Base-by-base conservation (phyloP, 768 basidiomycete genomes). In the Lactarius deliciosus region DNA sequence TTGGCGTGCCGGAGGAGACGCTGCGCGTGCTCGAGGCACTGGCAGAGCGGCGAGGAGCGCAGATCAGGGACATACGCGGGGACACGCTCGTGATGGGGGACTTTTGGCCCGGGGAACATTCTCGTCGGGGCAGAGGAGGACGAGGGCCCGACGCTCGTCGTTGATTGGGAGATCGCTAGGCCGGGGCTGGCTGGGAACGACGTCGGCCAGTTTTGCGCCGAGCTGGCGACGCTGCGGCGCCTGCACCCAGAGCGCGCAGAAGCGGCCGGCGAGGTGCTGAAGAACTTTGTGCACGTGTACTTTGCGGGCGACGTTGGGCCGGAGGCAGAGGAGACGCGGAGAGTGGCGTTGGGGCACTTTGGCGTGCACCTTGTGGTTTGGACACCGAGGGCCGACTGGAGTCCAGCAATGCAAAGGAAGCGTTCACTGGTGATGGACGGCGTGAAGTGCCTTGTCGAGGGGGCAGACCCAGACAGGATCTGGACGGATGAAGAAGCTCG, bases 101-200 rank as follows among this genome's bases (percentile, higher is more conserved):
- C 73, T 86, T 90, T 70, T 90, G 89, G 88, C 83, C 83, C 89
- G 1, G 89, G 88, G 0, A 90, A 90, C 71, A 68, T 90, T 56
- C 77, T 88, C 66, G 70, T 88, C n/a, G 73, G 70, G 13, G 72
- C 80, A 30, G 30, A 30, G 57, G 72, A 71, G 7, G 72, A 75
- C 0, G n/a, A 50, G 15, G 73, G 73, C 8, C 77, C 77, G 16
- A 38, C 38, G 15, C 80, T 77, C 50, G 77, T 89, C 41, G 70
- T 89, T 54, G 89, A 90, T 73, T 90, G 89, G 89, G 88, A 90
- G 70, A 57, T 87, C 11, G 75, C 80, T 43, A 88, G 81, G 75
- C 77, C 82, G 0, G 87, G 88, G n/a, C 64, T 86, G 36, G 77
- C 81, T 6, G 86, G 82, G 4, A 66, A 85, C 6, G 88, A 89